Evolutionary conservation across 164 flowering plant genomes (phyloP).

Genomic region (Chloranthus sessilifolius): DNA sequence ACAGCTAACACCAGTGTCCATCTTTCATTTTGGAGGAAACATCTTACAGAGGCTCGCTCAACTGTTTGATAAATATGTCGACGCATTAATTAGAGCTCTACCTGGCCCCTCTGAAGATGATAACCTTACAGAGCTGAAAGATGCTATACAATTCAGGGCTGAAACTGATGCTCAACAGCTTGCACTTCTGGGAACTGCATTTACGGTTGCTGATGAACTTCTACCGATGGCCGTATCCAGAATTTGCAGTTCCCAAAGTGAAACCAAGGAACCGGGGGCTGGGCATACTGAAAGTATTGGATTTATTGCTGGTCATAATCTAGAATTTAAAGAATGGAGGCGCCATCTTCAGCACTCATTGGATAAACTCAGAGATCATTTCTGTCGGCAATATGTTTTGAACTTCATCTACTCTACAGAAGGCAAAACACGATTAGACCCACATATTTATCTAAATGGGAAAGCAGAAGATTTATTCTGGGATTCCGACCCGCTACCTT

Average conservation of each 20-base stretch:
- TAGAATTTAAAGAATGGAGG: slow-evolving; percentile 87
- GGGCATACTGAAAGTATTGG: slow-evolving; percentile 31
- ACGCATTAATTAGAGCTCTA: slow-evolving; percentile 59
- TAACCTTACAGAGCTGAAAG: slow-evolving; percentile 61
- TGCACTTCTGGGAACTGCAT: slow-evolving; percentile 84
- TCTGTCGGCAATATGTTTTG: slow-evolving; percentile 89
- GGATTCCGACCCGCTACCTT: slow-evolving; percentile 79
- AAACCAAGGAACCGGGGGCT: slow-evolving; percentile 35
- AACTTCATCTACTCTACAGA: slow-evolving; percentile 88
- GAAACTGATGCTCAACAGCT: slow-evolving; percentile 98
- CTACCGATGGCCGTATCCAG: slow-evolving; percentile 55
- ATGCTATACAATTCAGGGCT: slow-evolving; percentile 49
- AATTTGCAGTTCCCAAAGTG: slow-evolving; percentile 45
- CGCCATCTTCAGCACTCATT: slow-evolving; percentile 81
- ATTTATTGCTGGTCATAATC: slow-evolving; percentile 24
- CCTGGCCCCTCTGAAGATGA: slow-evolving; percentile 88
- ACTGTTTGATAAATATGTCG: slow-evolving; percentile 78
- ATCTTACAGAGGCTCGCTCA: slow-evolving; percentile 58
- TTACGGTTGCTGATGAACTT: slow-evolving; percentile 75
- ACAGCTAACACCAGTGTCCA: slow-evolving; percentile 59
- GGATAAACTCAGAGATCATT: slow-evolving; percentile 88
- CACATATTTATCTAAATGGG: slow-evolving; percentile 61
- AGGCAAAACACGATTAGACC: slow-evolving; percentile 73
- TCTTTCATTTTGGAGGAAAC: slow-evolving; percentile 74
- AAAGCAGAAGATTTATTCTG: slow-evolving; percentile 49